A percentile compares a stretch with the other conserved stretches of the same genome.
Conservation (phyloP, 345 rosid species). For the Gossypium anomalum region DNA sequence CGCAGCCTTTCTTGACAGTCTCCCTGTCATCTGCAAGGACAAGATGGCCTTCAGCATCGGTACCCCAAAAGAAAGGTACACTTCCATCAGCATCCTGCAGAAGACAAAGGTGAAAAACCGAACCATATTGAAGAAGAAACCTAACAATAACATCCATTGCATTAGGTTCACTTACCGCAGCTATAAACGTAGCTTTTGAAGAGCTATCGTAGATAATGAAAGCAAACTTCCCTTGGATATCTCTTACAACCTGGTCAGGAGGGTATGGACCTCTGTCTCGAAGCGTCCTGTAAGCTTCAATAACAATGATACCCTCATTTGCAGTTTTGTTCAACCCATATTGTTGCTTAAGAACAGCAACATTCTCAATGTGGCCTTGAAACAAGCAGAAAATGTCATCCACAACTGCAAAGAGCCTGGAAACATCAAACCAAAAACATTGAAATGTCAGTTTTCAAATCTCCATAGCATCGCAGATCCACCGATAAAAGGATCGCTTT, state of each 20-base stretch:
- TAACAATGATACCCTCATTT: conserved; percentile 76
- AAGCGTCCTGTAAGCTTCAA: conserved; percentile 87
- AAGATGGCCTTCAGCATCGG: conserved; percentile 75
- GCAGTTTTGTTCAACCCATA: conserved; percentile 84
- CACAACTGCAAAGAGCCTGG: conserved; percentile 79
- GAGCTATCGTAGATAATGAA: conserved; percentile 68
- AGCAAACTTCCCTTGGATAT: conserved; percentile 68
- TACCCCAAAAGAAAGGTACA: conserved; percentile 87
- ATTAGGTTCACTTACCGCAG: conserved; percentile 47
- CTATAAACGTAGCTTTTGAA: conserved; percentile 53
- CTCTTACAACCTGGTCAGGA: conserved; percentile 88
- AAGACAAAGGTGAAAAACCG: not conserved
- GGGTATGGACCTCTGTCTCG: conserved; percentile 97
- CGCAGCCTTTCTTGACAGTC: conserved; percentile 72
- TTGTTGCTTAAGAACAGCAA: conserved; percentile 82
- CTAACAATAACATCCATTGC: not conserved
- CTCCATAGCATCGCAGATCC: not conserved
- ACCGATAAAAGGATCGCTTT: not conserved
- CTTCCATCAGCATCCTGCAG: conserved; percentile 80
- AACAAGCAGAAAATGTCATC: conserved; percentile 93
- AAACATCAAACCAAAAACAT: not conserved
- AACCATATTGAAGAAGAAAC: not conserved
- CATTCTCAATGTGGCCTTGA: conserved; percentile 87
- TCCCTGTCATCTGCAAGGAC: conserved; percentile 67
- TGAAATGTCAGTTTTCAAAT: not conserved